A percentile compares a stretch with the other conserved stretches of the same genome.
phyloP scores from a whole-genome alignment of 257 asterid species.

The Nicotiana noctiflora region DNA sequence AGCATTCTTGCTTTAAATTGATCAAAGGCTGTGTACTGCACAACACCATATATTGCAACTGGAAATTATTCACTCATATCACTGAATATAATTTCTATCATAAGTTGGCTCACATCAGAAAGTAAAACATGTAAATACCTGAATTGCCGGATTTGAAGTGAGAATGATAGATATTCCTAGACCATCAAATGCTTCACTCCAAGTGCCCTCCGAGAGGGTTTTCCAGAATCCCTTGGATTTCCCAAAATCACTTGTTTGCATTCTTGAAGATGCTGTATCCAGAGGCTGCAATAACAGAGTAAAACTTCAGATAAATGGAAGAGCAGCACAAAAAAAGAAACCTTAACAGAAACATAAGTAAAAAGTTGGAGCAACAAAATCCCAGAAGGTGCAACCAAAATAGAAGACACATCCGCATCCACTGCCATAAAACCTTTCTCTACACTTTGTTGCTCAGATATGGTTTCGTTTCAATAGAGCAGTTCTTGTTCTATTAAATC shows the following conservation, averaged over 20 bases:
- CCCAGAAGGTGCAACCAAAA: neutral
- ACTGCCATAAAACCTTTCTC: neutral
- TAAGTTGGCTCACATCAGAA: neutral
- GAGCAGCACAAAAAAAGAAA: neutral
- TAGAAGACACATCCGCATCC: neutral
- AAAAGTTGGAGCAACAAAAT: neutral
- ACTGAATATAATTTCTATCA: neutral
- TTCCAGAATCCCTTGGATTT: slow-evolving; percentile 78
- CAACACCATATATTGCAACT: slow-evolving; percentile 2
- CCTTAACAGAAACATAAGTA: neutral
- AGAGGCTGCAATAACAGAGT: slow-evolving; percentile 58
- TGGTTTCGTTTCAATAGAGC: neutral
- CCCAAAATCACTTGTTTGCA: slow-evolving; percentile 92
- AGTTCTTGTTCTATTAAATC: neutral
- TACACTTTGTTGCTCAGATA: neutral
- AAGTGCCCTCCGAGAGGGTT: slow-evolving; percentile 71
- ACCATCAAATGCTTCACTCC: slow-evolving; percentile 80
- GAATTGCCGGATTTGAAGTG: slow-evolving; percentile 86
- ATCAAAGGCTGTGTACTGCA: slow-evolving; percentile 89
- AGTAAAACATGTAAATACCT: slow-evolving; percentile 35
- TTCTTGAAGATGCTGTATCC: slow-evolving; percentile 89
- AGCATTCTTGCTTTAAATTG: slow-evolving; percentile 64
- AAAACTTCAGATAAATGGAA: neutral
- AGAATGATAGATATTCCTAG: slow-evolving; percentile 83
- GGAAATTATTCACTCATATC: slow-evolving; percentile 11